Percentiles rank a stretch among this genome's conserved stretches.
These are phyloP conservation scores for Tolypocladium paradoxum DNA, from an alignment of 2,329 filamentous ascomycete species.

Conservation along the genomic window DNA sequence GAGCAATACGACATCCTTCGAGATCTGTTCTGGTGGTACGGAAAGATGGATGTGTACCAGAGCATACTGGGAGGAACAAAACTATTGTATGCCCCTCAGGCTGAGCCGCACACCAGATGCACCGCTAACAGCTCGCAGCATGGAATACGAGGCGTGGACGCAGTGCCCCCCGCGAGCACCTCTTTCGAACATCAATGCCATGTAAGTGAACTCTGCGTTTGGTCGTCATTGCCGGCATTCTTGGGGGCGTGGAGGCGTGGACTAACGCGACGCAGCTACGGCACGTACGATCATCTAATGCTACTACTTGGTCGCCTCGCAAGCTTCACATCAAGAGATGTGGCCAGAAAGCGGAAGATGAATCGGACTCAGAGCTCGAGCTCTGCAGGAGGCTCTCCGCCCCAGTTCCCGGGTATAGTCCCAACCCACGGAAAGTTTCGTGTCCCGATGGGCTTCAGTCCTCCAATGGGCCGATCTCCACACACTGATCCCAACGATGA, in stretches of 20 bases:
- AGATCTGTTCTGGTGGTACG: slow-evolving; percentile 93
- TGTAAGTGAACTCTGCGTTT: slow-evolving; percentile 32
- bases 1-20: slow-evolving; percentile 70
- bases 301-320: slow-evolving; percentile 71
- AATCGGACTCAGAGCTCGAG: slow-evolving; percentile 21
- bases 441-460: slow-evolving; percentile 44
- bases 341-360: slow-evolving; percentile 64
- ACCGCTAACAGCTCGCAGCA: slow-evolving; percentile 35
- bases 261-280: slow-evolving; percentile 50
- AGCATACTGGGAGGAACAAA: slow-evolving; percentile 78
- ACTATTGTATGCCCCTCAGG: slow-evolving; percentile 57
- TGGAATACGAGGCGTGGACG: slow-evolving; percentile 73
- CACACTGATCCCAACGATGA: slow-evolving; percentile 36
- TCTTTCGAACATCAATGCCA: slow-evolving; percentile 63
- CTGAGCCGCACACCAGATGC: not conserved
- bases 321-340: slow-evolving; percentile 68
- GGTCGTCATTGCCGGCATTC: not conserved
- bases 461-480: slow-evolving; percentile 33
- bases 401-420: slow-evolving; percentile 46
- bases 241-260: not conserved
- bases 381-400: slow-evolving; percentile 21
- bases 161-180: slow-evolving; percentile 79
- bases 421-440: slow-evolving; percentile 39
- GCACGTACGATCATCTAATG: slow-evolving; percentile 79
- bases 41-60: slow-evolving; percentile 88